Percentiles rank a stretch among this genome's conserved stretches.
Conservation (phyloP, 1,284 basidiomycete genomes). For the Mycena citricolor region DNA sequence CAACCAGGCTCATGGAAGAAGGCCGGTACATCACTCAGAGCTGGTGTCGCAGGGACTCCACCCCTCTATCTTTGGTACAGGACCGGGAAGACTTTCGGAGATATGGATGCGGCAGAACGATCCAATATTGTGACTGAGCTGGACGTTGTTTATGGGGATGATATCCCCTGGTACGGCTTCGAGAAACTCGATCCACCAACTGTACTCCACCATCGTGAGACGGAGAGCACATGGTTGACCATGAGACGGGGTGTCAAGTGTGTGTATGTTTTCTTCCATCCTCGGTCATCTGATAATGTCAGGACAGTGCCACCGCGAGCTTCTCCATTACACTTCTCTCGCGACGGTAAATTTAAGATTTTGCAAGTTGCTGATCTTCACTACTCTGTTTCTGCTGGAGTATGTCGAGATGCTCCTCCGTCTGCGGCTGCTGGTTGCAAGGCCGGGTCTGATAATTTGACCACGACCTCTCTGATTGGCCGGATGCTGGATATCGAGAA, state of each 20-base stretch:
- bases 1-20: conserved; percentile 55
- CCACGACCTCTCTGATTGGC: conserved; percentile 60
- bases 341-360: conserved; percentile 82
- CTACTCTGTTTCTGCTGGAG: conserved; percentile 73
- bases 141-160: conserved; percentile 83
- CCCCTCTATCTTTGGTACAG: conserved; percentile 77
- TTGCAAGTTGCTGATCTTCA: conserved; percentile 91
- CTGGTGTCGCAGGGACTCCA: conserved; percentile 51
- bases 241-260: conserved; percentile 66
- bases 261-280: conserved; percentile 33
- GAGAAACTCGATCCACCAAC: conserved; percentile 64
- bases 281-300: conserved; percentile 2
- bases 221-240: conserved; percentile 58
- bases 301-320: conserved; percentile 62
- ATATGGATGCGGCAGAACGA: conserved; percentile 60
- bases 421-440: conserved; percentile 46
- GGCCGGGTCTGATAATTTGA: conserved; percentile 68
- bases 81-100: conserved; percentile 55
- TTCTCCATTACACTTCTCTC: conserved; percentile 77
- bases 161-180: conserved; percentile 82
- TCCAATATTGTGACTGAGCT: conserved; percentile 78
- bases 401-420: conserved; percentile 63
- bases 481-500: conserved; percentile 78
- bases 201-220: conserved; percentile 37
- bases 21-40: conserved; percentile 53